A percentile compares a stretch with the other conserved stretches of the same genome.
Evolutionary conservation across 2,329 filamentous ascomycete genomes (phyloP).

Genomic region (Cladophialophora yegresii): DNA sequence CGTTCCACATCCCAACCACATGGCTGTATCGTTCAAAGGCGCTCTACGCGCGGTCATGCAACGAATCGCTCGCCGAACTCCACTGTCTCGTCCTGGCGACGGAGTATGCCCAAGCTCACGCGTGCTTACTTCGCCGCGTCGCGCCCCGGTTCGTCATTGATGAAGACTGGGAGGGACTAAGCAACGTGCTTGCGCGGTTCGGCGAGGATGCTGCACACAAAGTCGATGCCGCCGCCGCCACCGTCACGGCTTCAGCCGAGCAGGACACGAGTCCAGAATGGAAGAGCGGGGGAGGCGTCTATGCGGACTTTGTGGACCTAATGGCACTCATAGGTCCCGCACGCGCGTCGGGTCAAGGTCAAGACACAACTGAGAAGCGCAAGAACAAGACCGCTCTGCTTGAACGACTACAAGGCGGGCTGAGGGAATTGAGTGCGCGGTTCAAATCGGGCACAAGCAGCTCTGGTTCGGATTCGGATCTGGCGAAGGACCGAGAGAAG

Average conservation of each 20-base stretch:
- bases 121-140: constrained; percentile 76
- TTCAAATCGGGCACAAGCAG: constrained; percentile 57
- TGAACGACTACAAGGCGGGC: constrained; percentile 52
- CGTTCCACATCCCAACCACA: constrained; percentile 68
- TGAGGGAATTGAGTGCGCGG: constrained; percentile 47
- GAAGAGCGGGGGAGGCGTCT: constrained; percentile 84
- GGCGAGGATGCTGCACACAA: constrained; percentile 51
- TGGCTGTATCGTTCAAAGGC: constrained; percentile 92
- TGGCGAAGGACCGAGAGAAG: constrained; percentile 55
- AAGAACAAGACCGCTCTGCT: constrained; percentile 40
- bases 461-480: constrained; percentile 14
- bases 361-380: constrained; percentile 45
- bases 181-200: constrained; percentile 71
- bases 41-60: constrained; percentile 71
- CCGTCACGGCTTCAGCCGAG: background rate
- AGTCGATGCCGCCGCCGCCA: constrained; percentile 11
- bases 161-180: constrained; percentile 71
- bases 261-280: constrained; percentile 55
- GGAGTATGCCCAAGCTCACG: constrained; percentile 78
- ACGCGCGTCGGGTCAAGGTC: constrained; percentile 42
- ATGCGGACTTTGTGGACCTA: constrained; percentile 63
- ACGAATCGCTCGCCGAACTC: constrained; percentile 69
- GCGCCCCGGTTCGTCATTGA: constrained; percentile 81
- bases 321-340: constrained; percentile 44
- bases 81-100: constrained; percentile 76